Conservation (phyloP, 208 protist genomes). For the Angomonas ambiguus region DNA sequence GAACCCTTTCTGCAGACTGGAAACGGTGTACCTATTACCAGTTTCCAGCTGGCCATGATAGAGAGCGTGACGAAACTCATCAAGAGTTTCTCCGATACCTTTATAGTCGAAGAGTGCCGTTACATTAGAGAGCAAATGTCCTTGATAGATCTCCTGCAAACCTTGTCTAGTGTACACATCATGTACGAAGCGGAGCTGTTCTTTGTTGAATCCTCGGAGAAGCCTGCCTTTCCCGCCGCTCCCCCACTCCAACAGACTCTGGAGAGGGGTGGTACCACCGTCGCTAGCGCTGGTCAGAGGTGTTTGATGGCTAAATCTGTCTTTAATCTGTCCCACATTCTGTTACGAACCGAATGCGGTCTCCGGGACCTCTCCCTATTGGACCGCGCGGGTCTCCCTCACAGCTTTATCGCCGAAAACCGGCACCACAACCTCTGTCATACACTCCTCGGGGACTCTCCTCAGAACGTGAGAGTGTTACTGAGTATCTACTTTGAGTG, state of each 20-base stretch:
- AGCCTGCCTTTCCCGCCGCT: neutral
- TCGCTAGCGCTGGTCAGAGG: conserved; percentile 24
- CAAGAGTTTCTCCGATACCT: conserved; percentile 41
- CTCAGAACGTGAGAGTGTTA: neutral
- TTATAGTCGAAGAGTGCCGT: conserved; percentile 57
- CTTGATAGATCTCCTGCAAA: conserved; percentile 44
- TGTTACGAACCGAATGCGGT: conserved; percentile 53
- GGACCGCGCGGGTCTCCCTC: neutral
- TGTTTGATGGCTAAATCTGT: conserved; percentile 43
- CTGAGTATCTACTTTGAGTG: neutral
- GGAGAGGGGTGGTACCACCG: neutral
- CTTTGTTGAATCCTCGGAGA: neutral
- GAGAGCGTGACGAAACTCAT: conserved; percentile 56
- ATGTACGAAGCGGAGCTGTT: conserved; percentile 16
- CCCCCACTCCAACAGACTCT: neutral
- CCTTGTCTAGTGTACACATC: conserved; percentile 23
- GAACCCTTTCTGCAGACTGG: neutral
- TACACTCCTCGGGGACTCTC: neutral
- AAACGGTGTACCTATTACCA: conserved; percentile 22
- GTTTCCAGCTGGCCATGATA: conserved; percentile 45
- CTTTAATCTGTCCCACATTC: conserved; percentile 52
- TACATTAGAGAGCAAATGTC: conserved; percentile 45
- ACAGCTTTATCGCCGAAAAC: neutral
- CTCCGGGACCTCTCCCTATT: neutral
- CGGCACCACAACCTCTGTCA: neutral